Conservation (phyloP, 169 alveolate species). For the Cryptosporidium parvum region DNA sequence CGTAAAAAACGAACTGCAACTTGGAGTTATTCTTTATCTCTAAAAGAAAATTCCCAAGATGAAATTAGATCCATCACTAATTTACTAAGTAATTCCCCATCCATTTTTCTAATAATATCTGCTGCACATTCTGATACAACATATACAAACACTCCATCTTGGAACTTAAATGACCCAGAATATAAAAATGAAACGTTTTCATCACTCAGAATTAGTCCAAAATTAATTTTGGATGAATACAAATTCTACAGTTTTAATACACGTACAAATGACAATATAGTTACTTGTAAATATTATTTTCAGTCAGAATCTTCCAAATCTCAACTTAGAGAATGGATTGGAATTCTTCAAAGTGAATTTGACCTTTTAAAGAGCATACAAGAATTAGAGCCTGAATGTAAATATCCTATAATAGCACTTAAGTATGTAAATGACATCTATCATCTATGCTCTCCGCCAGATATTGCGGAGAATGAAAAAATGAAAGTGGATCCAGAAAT, state of each 20-base stretch:
- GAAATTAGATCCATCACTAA: neutral
- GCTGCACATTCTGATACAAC: neutral
- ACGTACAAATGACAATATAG: neutral
- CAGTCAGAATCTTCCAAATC: neutral
- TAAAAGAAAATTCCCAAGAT: neutral
- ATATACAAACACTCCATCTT: neutral
- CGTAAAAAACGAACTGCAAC: neutral
- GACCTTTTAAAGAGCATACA: constrained; percentile 12
- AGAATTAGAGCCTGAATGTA: constrained; percentile 49
- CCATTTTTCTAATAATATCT: neutral
- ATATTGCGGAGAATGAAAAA: neutral
- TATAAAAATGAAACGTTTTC: constrained; percentile 7
- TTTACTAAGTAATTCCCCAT: neutral
- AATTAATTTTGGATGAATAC: neutral
- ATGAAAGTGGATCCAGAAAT: neutral
- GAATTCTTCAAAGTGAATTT: constrained; percentile 2
- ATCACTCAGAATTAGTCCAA: constrained; percentile 4
- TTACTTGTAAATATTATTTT: constrained; percentile 24
- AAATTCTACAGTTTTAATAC: neutral
- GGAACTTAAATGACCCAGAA: constrained; percentile 1
- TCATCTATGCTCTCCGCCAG: constrained; percentile 12
- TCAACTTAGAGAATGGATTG: neutral
- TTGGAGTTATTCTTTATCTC: constrained; percentile 1
- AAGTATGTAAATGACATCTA: constrained; percentile 21
- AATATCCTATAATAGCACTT: constrained; percentile 56